phyloP scores from a whole-genome alignment of 1,284 basidiomycete species.

The Dichomitus squalens region DNA sequence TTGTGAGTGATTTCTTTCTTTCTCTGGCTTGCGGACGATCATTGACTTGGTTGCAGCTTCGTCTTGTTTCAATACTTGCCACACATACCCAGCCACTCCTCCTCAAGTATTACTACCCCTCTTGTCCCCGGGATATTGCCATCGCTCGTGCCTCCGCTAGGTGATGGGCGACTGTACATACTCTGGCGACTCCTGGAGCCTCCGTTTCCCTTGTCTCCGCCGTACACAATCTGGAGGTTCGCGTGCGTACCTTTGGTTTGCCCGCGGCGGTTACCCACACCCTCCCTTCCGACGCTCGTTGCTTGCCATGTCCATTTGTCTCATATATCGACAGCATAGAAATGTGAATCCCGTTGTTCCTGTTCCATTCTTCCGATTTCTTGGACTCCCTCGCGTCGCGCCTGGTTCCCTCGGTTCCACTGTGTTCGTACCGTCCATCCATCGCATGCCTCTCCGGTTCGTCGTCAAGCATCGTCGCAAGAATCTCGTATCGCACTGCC shows the following conservation, averaged over 20 bases:
- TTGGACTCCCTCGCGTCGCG: background rate
- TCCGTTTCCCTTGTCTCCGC: conserved; percentile 3
- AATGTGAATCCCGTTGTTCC: conserved; percentile 21
- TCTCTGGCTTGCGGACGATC: background rate
- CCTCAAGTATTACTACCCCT: conserved; percentile 15
- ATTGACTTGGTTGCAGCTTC: conserved; percentile 5
- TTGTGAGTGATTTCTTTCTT: conserved; percentile 20
- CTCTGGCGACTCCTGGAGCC: conserved; percentile 9
- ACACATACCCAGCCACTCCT: conserved; percentile 20
- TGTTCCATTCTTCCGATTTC: background rate
- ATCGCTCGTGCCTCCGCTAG: background rate
- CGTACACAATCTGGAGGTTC: background rate
- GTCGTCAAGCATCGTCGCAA: background rate
- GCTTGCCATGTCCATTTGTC: conserved; percentile 23
- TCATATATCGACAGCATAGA: conserved; percentile 24
- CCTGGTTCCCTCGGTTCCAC: background rate
- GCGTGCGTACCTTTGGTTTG: background rate
- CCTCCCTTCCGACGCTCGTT: conserved; percentile 27
- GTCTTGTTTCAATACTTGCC: conserved; percentile 26
- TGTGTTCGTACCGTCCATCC: conserved; percentile 8
- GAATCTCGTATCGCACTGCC: background rate
- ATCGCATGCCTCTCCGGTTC: background rate
- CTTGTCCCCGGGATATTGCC: background rate
- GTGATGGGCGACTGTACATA: conserved; percentile 15
- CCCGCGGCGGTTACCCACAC: conserved; percentile 11